These are phyloP conservation scores for Sordariomycetes sp. DNA, from an alignment of 2,329 filamentous ascomycete genomes.

Conservation along the genomic window DNA sequence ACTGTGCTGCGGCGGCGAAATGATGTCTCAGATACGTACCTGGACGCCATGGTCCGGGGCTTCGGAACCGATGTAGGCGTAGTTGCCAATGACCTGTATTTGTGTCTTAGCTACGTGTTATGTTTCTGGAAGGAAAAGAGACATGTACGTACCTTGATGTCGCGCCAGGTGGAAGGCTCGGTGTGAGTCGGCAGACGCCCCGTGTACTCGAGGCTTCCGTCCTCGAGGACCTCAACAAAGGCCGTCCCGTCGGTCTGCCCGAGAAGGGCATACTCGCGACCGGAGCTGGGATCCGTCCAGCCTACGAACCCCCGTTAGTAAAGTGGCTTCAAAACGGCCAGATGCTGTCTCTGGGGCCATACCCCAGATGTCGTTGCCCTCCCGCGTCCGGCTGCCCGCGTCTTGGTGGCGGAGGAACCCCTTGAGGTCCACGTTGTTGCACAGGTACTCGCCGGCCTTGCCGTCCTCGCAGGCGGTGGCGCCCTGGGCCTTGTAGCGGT, in stretches of 20 bases:
- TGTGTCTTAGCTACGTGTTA: too few species aligned
- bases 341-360: neutral
- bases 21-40: too few species aligned
- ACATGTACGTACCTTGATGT: conserved; percentile 17
- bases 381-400: conserved; percentile 22
- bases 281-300: conserved; percentile 11
- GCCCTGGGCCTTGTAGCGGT: conserved; percentile 6
- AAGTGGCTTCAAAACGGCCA: neutral
- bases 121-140: too few species aligned
- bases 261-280: conserved; percentile 37
- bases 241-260: conserved; percentile 38
- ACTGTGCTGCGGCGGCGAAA: too few species aligned
- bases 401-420: conserved; percentile 26
- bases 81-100: conserved; percentile 20
- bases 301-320: neutral
- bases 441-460: conserved; percentile 21
- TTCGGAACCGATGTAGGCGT: conserved; percentile 26
- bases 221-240: conserved; percentile 33
- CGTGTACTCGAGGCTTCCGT: conserved; percentile 32
- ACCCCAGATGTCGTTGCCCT: conserved; percentile 24
- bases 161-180: conserved; percentile 22
- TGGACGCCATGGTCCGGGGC: conserved; percentile 37
- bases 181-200: conserved; percentile 33
- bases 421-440: conserved; percentile 25
- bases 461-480: conserved; percentile 17